A percentile compares a stretch with the other conserved stretches of the same genome.
phyloP scores from a whole-genome alignment of 257 asterid species.

The Avicennia marina region DNA sequence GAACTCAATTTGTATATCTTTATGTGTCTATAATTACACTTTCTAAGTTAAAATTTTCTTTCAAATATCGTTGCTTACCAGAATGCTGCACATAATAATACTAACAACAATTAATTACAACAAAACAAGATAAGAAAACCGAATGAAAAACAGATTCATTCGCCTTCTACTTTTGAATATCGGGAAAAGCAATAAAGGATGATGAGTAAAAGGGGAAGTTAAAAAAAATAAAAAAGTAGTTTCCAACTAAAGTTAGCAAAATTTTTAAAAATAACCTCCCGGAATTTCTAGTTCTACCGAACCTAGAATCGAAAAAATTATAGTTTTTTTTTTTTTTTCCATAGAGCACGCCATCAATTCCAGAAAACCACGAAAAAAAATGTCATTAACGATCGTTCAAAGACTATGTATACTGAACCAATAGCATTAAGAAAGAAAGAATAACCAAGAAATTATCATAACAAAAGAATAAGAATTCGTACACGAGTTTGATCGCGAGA shows the following conservation, averaged over 20 bases:
- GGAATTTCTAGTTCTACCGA: not conserved
- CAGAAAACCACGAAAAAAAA: conserved; percentile 4
- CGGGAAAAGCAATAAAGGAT: not conserved
- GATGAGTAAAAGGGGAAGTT: not conserved
- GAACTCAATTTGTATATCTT: not conserved
- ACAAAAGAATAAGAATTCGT: not conserved
- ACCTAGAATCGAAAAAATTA: not conserved
- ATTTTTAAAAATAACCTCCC: not conserved
- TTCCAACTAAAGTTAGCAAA: not conserved
- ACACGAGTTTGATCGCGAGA: conserved; percentile 63
- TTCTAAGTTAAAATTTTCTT: not conserved
- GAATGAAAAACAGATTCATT: not conserved
- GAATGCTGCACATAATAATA: conserved; percentile 2
- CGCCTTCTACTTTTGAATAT: not conserved
- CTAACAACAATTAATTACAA: not conserved
- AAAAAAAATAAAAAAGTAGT: not conserved
- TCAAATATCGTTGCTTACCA: not conserved
- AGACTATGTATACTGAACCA: too few species aligned
- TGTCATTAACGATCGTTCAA: too few species aligned
- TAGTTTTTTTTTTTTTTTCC: not conserved
- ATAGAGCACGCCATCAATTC: conserved; percentile 3
- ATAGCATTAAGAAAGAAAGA: not conserved
- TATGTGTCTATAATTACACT: not conserved
- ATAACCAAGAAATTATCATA: not conserved
- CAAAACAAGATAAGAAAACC: not conserved